Percentiles rank a stretch among this genome's conserved stretches.
These are phyloP conservation scores for Drechslerella stenobrocha DNA, from an alignment of 2,329 filamentous ascomycete species.

Conservation along the genomic window DNA sequence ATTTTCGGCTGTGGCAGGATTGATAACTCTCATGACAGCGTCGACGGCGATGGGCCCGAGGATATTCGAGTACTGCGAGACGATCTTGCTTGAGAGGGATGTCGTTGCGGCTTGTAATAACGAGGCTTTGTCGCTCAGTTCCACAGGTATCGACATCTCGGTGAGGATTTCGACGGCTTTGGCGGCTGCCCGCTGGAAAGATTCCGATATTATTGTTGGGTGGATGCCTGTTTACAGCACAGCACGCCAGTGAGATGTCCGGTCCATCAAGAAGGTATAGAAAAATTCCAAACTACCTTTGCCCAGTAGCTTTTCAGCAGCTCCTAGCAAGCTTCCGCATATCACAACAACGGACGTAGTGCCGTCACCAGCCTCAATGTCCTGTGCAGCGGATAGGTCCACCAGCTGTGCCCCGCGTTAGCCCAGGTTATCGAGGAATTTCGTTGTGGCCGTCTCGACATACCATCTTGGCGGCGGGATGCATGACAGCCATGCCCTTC, in stretches of 20 bases:
- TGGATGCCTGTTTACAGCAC: slow-evolving; percentile 66
- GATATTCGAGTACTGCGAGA: slow-evolving; percentile 92
- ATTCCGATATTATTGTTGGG: slow-evolving; percentile 94
- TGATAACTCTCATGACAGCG: slow-evolving; percentile 92
- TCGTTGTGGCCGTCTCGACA: not conserved
- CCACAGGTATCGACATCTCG: slow-evolving; percentile 93
- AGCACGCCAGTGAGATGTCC: no score
- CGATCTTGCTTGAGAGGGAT: slow-evolving; percentile 96
- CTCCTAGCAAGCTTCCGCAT: slow-evolving; percentile 88
- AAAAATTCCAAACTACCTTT: slow-evolving; percentile 67
- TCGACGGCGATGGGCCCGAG: slow-evolving; percentile 98
- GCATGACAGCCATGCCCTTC: slow-evolving; percentile 98
- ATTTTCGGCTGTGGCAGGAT: slow-evolving; percentile 92
- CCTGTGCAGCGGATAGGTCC: slow-evolving; percentile 92
- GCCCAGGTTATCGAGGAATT: not conserved
- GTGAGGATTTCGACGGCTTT: slow-evolving; percentile 87
- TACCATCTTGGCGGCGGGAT: slow-evolving; percentile 95
- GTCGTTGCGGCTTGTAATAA: slow-evolving; percentile 96
- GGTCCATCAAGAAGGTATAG: no score
- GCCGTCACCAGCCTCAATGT: slow-evolving; percentile 97
- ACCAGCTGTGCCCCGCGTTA: slow-evolving; percentile 63
- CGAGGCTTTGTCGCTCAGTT: slow-evolving; percentile 81
- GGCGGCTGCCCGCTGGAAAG: slow-evolving; percentile 90
- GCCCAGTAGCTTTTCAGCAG: slow-evolving; percentile 82
- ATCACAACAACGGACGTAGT: slow-evolving; percentile 98